Conservation (phyloP, 805 yeast species). For the Isabelozyma gotoi region DNA sequence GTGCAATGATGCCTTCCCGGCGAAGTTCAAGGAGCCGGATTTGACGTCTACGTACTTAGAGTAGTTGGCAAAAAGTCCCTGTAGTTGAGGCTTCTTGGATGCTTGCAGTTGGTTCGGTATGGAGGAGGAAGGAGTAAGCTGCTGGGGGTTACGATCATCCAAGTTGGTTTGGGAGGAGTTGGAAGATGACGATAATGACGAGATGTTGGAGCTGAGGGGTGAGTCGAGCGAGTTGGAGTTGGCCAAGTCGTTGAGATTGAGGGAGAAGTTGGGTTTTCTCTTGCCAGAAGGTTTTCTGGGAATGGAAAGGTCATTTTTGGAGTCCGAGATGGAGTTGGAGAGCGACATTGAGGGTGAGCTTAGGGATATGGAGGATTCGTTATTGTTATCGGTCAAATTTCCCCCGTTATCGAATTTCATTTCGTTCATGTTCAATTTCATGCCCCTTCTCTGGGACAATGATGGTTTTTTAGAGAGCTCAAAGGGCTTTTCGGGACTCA, state of each 20-base stretch:
- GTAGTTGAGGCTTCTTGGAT: constrained; percentile 36
- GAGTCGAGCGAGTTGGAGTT: background rate
- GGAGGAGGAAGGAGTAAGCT: constrained; percentile 13
- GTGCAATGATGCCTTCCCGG: constrained; percentile 90
- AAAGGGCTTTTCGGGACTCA: constrained; percentile 5
- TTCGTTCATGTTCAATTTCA: constrained; percentile 46
- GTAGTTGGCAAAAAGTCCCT: constrained; percentile 77
- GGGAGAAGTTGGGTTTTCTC: constrained; percentile 39
- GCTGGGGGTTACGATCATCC: constrained; percentile 10
- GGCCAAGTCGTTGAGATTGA: constrained; percentile 23
- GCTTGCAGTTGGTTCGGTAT: constrained; percentile 9
- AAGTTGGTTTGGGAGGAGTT: constrained; percentile 1
- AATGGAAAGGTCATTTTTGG: no score
- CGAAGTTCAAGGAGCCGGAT: constrained; percentile 87
- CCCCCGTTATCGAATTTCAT: constrained; percentile 7
- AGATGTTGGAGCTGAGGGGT: constrained; percentile 4
- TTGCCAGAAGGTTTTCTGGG: constrained; percentile 38
- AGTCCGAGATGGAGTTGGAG: constrained; percentile 7
- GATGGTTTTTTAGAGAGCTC: constrained; percentile 39
- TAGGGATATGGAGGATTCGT: constrained; percentile 12
- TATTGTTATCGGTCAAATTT: constrained; percentile 13
- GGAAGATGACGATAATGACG: constrained; percentile 7
- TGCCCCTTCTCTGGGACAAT: constrained; percentile 54
- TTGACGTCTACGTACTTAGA: constrained; percentile 88
- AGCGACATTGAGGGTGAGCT: constrained; percentile 10